These are phyloP conservation scores for Crucihimalaya himalaica DNA, from an alignment of 345 rosid genomes.

Conservation along the genomic window DNA sequence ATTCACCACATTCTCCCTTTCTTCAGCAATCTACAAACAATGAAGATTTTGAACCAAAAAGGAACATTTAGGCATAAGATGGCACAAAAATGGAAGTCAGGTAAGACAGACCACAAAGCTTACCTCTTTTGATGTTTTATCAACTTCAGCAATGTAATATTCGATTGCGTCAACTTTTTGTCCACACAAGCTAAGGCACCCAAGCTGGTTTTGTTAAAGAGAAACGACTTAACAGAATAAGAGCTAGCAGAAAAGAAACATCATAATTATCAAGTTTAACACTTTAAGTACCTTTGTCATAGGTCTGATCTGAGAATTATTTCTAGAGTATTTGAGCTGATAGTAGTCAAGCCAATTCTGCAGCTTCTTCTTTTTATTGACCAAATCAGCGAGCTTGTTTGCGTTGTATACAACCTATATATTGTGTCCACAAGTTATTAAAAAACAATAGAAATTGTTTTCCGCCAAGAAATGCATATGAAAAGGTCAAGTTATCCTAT, in stretches of 20 bases:
- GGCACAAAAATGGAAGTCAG: background rate
- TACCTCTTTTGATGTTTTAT: constrained; percentile 71
- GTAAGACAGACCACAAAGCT: constrained; percentile 30
- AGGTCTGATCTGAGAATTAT: constrained; percentile 52
- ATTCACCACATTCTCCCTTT: constrained; percentile 56
- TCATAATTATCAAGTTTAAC: background rate
- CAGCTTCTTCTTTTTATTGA: constrained; percentile 58
- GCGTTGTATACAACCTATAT: constrained; percentile 81
- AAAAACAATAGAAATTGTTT: background rate
- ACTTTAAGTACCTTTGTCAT: constrained; percentile 56
- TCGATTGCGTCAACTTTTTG: constrained; percentile 79
- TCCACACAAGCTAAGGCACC: constrained; percentile 85
- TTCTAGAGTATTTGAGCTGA: constrained; percentile 66
- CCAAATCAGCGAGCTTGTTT: constrained; percentile 81
- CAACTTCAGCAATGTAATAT: constrained; percentile 62
- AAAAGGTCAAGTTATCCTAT: background rate
- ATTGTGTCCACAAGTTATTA: background rate
- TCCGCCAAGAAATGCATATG: background rate
- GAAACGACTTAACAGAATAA: constrained; percentile 15
- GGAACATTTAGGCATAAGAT: background rate
- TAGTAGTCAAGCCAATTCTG: constrained; percentile 91
- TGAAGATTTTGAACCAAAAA: constrained; percentile 11
- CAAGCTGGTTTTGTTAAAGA: constrained; percentile 57
- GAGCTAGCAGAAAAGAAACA: background rate
- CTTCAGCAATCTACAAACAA: constrained; percentile 63